Conservation (phyloP, 768 basidiomycete species). For the Phlebiopsis gigantea region DNA sequence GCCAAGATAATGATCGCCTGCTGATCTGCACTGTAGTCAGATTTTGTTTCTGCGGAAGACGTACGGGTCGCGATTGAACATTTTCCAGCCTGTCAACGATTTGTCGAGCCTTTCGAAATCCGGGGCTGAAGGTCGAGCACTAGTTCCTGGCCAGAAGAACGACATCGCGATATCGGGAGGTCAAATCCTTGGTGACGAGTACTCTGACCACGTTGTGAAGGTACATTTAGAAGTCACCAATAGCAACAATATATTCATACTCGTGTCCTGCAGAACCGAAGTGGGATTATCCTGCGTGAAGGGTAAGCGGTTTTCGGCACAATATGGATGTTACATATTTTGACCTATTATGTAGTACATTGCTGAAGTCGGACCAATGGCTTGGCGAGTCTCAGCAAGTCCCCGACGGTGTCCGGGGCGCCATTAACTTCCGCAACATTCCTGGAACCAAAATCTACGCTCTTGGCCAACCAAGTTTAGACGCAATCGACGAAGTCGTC, state of each 20-base stretch:
- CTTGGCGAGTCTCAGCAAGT: conserved; percentile 63
- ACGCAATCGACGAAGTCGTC: conserved; percentile 82
- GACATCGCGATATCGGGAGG: conserved; percentile 75
- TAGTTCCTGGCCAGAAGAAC: conserved; percentile 66
- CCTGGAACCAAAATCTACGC: conserved; percentile 81
- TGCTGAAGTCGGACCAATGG: conserved; percentile 95
- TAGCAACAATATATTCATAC: background rate
- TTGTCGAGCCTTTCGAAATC: conserved; percentile 76
- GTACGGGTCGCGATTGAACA: conserved; percentile 72
- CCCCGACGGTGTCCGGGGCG: conserved; percentile 75
- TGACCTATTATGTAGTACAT: conserved; percentile 42
- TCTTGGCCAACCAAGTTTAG: conserved; percentile 86
- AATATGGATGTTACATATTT: conserved; percentile 6
- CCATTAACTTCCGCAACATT: conserved; percentile 89
- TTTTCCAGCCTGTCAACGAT: conserved; percentile 92
- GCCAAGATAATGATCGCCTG: background rate
- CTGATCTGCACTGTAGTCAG: conserved; percentile 58
- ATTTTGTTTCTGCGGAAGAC: conserved; percentile 80
- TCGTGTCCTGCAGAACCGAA: conserved; percentile 57
- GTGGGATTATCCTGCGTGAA: conserved; percentile 90
- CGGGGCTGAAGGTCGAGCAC: conserved; percentile 48
- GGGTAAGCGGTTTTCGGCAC: conserved; percentile 41
- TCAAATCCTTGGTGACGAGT: conserved; percentile 90
- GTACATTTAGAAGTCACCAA: conserved; percentile 34
- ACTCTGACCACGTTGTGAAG: conserved; percentile 90